These are phyloP conservation scores for Linaria vulgaris DNA, from an alignment of 257 asterid genomes.

Conservation along the genomic window DNA sequence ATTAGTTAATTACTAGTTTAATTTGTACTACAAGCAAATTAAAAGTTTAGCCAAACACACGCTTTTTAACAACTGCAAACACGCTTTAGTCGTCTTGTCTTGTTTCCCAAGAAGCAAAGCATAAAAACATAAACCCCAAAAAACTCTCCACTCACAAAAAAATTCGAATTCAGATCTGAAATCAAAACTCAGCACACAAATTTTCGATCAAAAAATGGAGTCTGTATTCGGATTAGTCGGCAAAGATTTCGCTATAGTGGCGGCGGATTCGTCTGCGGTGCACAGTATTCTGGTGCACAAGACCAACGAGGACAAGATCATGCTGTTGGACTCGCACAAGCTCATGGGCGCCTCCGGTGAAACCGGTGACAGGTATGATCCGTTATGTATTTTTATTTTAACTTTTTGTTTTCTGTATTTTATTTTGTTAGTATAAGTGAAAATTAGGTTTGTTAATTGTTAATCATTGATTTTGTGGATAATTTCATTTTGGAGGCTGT, in stretches of 20 bases:
- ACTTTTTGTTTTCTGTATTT: not conserved
- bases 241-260: constrained; percentile 83
- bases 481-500: too few relatives aligned
- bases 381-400: not conserved
- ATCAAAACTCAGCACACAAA: constrained; percentile 11
- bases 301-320: constrained; percentile 90
- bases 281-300: constrained; percentile 96
- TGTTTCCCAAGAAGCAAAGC: constrained; percentile 78
- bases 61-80: too few relatives aligned
- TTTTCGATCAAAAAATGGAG: too few relatives aligned
- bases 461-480: too few relatives aligned
- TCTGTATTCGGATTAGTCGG: constrained; percentile 91
- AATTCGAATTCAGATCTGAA: constrained; percentile 32
- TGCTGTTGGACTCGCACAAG: constrained; percentile 91
- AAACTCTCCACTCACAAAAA: not conserved
- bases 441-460: too few relatives aligned
- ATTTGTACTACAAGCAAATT: too few relatives aligned
- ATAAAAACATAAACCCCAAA: constrained; percentile 23
- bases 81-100: too few relatives aligned
- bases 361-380: constrained; percentile 81
- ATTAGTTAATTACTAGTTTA: too few relatives aligned
- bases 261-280: constrained; percentile 92
- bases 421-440: not conserved
- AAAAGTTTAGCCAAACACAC: too few relatives aligned
- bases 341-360: constrained; percentile 98